A percentile compares a stretch with the other conserved stretches of the same genome.
Evolutionary conservation across 148 eudicot species (phyloP).

Genomic region (Bassia scoparia): DNA sequence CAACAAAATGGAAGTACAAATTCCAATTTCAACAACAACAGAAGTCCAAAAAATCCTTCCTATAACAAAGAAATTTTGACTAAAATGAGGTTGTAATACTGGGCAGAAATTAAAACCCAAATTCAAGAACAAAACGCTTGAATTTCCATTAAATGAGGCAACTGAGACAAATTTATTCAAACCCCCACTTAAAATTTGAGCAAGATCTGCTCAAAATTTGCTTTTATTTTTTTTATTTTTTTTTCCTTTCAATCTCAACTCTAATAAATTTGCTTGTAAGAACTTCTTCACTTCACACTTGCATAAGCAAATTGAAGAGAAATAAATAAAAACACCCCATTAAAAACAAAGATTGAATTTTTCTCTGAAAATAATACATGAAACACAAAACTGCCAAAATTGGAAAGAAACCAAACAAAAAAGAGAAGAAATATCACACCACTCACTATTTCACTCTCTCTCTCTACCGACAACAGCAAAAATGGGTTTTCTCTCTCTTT

Average conservation of each 20-base stretch:
- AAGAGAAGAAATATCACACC: not conserved
- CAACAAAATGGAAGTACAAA: not conserved
- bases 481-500: constrained; percentile 4
- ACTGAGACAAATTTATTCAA: not conserved
- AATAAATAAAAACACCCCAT: not conserved
- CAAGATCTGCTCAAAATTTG: constrained; percentile 30
- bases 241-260: no score
- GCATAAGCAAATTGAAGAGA: not conserved
- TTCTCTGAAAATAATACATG: not conserved
- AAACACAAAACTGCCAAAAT: not conserved
- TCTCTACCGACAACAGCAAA: constrained; percentile 28
- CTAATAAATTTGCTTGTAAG: no score
- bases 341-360: not conserved
- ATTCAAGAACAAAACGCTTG: constrained; percentile 1
- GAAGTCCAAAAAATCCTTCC: not conserved
- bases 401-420: not conserved
- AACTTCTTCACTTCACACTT: not conserved
- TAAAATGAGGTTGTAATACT: not conserved
- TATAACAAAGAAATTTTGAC: not conserved
- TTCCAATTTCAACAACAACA: constrained; percentile 4
- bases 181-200: not conserved
- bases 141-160: not conserved
- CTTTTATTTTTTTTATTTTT: not conserved
- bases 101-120: constrained; percentile 5
- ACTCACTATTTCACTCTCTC: not conserved